Conservation (phyloP, 148 eudicot species). For the Arbutus unedo region DNA sequence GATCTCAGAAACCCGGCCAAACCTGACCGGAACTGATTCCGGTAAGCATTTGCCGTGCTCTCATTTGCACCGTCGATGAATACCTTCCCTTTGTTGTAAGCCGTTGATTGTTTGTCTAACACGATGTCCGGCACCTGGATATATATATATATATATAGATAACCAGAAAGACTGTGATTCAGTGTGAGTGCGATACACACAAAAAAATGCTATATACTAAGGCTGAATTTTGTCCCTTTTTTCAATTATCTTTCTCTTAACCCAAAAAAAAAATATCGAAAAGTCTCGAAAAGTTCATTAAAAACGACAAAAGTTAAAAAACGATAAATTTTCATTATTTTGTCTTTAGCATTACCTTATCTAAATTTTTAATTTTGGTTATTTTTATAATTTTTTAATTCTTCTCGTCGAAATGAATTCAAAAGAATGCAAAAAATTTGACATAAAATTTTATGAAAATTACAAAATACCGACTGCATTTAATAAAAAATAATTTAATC, state of each 20-base stretch:
- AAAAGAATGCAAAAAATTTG: no score
- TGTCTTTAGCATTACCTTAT: no score
- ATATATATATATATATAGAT: not conserved
- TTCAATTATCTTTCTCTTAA: no score
- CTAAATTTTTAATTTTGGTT: not conserved
- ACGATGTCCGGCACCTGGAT: conserved; percentile 71
- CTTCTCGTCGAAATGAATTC: not conserved
- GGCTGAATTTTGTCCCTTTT: not conserved
- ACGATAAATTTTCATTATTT: no score
- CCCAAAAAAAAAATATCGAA: no score
- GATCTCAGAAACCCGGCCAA: conserved; percentile 54
- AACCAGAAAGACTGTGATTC: not conserved
- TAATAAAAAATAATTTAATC: not conserved
- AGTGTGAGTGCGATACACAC: not conserved
- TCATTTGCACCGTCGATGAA: conserved; percentile 81
- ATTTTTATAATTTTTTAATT: not conserved
- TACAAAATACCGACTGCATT: no score
- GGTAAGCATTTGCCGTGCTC: conserved; percentile 58
- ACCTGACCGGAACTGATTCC: conserved; percentile 63
- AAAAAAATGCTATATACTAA: not conserved
- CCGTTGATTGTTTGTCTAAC: conserved; percentile 62
- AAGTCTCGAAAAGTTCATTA: no score
- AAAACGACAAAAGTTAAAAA: no score
- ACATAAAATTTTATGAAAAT: no score
- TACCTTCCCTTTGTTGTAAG: conserved; percentile 81